phyloP scores from a whole-genome alignment of 345 rosid genomes.

The Raphanus raphanistrum region DNA sequence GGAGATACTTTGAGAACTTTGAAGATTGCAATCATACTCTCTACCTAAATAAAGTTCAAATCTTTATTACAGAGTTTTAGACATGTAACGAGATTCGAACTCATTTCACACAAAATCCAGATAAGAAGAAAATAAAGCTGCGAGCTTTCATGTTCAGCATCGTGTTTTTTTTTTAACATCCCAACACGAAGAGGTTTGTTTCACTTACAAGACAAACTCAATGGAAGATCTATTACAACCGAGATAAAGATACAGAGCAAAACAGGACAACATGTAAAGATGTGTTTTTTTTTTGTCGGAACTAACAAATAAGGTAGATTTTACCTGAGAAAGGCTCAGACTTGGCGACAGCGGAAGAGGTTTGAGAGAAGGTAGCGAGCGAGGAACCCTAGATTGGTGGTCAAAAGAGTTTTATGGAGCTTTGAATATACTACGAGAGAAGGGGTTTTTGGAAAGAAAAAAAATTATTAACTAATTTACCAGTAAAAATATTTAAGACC shows the following conservation, averaged over 20 bases:
- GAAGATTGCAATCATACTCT: not conserved
- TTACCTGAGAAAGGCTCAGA: conserved; percentile 19
- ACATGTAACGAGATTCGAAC: no score
- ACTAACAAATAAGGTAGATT: no score
- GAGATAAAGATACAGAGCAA: no score
- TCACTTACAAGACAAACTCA: no score
- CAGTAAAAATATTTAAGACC: not conserved
- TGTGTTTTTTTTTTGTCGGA: no score
- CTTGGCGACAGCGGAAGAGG: conserved; percentile 25
- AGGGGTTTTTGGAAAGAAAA: conserved; percentile 16
- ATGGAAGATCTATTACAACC: no score
- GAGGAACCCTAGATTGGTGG: conserved; percentile 36
- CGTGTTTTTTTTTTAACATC: no score
- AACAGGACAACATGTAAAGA: no score
- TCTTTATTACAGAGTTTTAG: not conserved
- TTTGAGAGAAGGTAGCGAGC: not conserved
- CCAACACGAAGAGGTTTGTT: no score
- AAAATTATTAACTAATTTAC: not conserved
- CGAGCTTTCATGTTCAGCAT: no score
- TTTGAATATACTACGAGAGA: conserved; percentile 16
- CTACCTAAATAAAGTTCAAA: not conserved
- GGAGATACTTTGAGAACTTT: conserved; percentile 7
- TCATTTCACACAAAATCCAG: no score
- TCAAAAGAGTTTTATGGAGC: conserved; percentile 9
- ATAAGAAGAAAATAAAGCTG: no score